Conservation (phyloP, 1,284 basidiomycete genomes). For the Porodaedalea pini region DNA sequence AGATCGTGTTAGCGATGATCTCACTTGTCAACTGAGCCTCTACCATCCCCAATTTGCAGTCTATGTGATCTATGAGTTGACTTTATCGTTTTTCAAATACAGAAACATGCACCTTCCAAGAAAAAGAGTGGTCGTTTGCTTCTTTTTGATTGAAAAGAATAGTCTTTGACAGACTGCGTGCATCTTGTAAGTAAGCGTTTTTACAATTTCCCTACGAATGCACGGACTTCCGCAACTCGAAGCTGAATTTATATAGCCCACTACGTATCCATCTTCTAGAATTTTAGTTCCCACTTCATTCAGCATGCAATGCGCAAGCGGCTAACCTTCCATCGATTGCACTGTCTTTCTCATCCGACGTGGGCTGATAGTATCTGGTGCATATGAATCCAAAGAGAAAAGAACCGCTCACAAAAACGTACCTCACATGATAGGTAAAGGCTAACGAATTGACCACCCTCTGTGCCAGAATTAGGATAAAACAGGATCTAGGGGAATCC, state of each 20-base stretch:
- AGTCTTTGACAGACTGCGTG: constrained; percentile 45
- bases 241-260: constrained; percentile 79
- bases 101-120: constrained; percentile 53
- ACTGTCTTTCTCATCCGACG: constrained; percentile 67
- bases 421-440: constrained; percentile 81
- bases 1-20: neutral
- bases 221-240: constrained; percentile 72
- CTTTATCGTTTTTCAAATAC: constrained; percentile 3
- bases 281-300: neutral
- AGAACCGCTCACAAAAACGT: constrained; percentile 27
- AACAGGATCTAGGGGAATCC: constrained; percentile 57
- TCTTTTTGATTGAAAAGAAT: constrained; percentile 66
- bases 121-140: constrained; percentile 81
- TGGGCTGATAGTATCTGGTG: constrained; percentile 48
- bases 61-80: constrained; percentile 31
- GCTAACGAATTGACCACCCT: constrained; percentile 55
- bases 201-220: constrained; percentile 1
- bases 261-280: constrained; percentile 70
- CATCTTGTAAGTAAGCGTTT: constrained; percentile 15
- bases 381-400: neutral
- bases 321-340: constrained; percentile 58
- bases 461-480: constrained; percentile 74
- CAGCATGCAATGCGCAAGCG: neutral
- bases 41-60: constrained; percentile 85
- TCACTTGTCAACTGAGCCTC: constrained; percentile 14